phyloP scores from a whole-genome alignment of 805 yeast genomes.

The Starmera caribaea region DNA sequence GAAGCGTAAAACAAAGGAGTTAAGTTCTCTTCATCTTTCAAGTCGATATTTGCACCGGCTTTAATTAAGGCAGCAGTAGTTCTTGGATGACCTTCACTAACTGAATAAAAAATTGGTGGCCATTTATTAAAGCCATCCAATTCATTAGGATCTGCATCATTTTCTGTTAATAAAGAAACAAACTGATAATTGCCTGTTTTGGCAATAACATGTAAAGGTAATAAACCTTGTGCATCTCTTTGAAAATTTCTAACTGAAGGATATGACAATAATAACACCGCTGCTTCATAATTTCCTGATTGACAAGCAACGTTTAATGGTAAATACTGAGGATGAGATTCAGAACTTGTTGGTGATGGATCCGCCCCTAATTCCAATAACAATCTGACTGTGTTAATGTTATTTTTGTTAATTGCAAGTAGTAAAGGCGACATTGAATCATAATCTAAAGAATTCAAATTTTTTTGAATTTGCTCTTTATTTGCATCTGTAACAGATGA shows the following conservation, averaged over 20 bases:
- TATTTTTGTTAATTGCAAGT: conserved; percentile 64
- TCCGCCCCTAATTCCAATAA: conserved; percentile 39
- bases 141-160: conserved; percentile 70
- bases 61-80: conserved; percentile 64
- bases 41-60: conserved; percentile 58
- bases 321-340: conserved; percentile 51
- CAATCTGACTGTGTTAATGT: conserved; percentile 42
- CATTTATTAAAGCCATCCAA: conserved; percentile 82
- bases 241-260: conserved; percentile 29
- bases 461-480: conserved; percentile 18
- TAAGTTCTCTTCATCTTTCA: conserved; percentile 71
- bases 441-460: conserved; percentile 42
- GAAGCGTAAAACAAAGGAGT: conserved; percentile 84
- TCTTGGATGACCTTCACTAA: conserved; percentile 68
- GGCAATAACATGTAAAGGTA: conserved; percentile 83
- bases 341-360: conserved; percentile 37
- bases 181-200: conserved; percentile 69
- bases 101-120: conserved; percentile 91
- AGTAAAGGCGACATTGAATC: conserved; percentile 77
- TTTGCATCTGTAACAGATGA: conserved; percentile 16
- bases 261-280: conserved; percentile 32
- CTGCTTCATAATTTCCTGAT: conserved; percentile 64
- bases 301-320: conserved; percentile 86
- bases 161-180: conserved; percentile 55
- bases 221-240: conserved; percentile 79